A percentile compares a stretch with the other conserved stretches of the same genome.
phyloP scores from a whole-genome alignment of 352 stramenopile genomes.

The Globisporangium alternatum region DNA sequence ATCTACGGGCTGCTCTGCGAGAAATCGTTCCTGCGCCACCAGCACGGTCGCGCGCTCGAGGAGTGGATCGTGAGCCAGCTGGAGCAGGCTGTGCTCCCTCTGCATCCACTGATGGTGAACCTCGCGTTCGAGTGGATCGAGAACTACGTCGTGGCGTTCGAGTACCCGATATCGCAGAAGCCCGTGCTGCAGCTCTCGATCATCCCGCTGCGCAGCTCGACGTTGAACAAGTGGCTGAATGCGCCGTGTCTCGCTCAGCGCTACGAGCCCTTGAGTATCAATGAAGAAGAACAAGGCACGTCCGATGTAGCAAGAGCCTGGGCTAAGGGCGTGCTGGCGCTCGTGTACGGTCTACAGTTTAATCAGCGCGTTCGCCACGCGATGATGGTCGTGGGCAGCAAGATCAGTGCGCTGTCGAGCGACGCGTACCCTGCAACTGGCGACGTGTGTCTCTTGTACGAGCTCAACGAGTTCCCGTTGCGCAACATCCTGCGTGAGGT shows the following conservation, averaged over 20 bases:
- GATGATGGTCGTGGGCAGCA: constrained; percentile 49
- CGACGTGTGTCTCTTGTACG: constrained; percentile 58
- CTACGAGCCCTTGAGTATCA: neutral
- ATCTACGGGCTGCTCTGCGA: constrained; percentile 56
- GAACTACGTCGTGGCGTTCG: constrained; percentile 75
- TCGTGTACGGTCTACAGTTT: constrained; percentile 65
- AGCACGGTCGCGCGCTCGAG: constrained; percentile 51
- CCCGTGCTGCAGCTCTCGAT: constrained; percentile 61
- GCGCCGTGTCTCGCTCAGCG: constrained; percentile 19
- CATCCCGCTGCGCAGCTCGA: constrained; percentile 43
- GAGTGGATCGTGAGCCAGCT: constrained; percentile 48
- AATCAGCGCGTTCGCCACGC: constrained; percentile 62
- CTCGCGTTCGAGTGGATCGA: constrained; percentile 68
- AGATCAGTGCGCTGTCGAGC: constrained; percentile 40
- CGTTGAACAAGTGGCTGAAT: constrained; percentile 37
- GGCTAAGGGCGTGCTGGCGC: constrained; percentile 38
- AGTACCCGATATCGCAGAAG: constrained; percentile 59
- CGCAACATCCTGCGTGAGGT: constrained; percentile 45
- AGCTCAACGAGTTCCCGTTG: constrained; percentile 38
- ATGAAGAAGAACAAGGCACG: constrained; percentile 2
- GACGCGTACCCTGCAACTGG: constrained; percentile 20
- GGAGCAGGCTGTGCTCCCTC: constrained; percentile 33
- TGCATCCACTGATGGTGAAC: constrained; percentile 54
- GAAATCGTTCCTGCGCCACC: constrained; percentile 64
- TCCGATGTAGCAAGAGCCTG: constrained; percentile 19